Evolutionary conservation across 78 protist genomes (phyloP).

Genomic region (Goniomonas avonlea): DNA sequence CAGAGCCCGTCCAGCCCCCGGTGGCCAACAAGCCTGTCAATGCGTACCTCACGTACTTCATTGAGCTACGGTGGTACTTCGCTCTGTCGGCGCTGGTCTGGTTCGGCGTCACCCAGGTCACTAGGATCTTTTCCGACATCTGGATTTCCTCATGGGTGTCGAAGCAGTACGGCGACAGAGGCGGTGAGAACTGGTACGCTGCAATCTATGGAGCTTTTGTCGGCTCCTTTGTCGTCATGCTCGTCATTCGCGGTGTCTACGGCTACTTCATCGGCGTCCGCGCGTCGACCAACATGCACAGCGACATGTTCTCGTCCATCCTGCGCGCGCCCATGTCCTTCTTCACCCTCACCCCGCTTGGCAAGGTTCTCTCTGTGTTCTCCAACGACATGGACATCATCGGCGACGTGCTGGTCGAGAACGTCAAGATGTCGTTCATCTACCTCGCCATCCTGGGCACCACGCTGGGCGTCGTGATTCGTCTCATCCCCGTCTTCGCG

Average conservation of each 20-base stretch:
- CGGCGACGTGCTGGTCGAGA: constrained; percentile 16
- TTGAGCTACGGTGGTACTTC: no score
- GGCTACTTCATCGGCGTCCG: neutral
- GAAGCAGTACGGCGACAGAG: no score
- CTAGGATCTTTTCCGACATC: no score
- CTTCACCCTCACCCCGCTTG: constrained; percentile 45
- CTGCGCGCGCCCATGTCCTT: constrained; percentile 31
- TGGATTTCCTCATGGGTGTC: no score
- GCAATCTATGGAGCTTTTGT: no score
- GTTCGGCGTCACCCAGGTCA: no score
- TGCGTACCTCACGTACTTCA: no score
- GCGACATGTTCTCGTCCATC: neutral
- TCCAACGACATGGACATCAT: constrained; percentile 35
- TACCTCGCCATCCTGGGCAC: neutral
- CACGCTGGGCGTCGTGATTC: neutral
- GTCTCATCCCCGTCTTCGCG: neutral
- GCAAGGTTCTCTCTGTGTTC: constrained; percentile 29
- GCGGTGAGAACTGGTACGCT: no score
- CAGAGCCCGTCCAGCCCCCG: no score
- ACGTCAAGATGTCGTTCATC: neutral
- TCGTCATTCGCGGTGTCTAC: neutral
- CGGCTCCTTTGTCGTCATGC: no score
- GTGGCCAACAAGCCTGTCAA: no score
- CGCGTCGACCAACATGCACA: neutral
- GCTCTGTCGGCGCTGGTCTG: no score